Percentiles rank a stretch among this genome's conserved stretches.
Evolutionary conservation across 2,329 filamentous ascomycete genomes (phyloP).

Genomic region (Hymenoscyphus occultus): DNA sequence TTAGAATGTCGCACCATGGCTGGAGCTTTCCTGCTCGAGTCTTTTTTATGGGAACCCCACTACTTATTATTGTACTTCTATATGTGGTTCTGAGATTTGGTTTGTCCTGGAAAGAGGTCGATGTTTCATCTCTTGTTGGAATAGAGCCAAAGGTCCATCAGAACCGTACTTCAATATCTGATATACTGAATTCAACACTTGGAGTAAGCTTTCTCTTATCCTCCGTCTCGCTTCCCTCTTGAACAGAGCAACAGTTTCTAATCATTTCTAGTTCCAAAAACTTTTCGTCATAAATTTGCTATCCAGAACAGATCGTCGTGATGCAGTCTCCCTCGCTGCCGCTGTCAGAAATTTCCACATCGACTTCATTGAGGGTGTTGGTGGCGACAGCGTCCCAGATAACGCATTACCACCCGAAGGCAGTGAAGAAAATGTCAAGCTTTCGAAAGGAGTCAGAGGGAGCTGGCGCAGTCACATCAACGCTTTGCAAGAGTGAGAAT

Average conservation of each 20-base stretch:
- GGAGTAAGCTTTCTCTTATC: slow-evolving; percentile 4
- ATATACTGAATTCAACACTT: slow-evolving; percentile 12
- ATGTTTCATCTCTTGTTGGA: neutral
- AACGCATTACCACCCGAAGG: slow-evolving; percentile 19
- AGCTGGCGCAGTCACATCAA: slow-evolving; percentile 27
- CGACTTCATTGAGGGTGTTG: slow-evolving; percentile 23
- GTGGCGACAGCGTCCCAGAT: slow-evolving; percentile 19
- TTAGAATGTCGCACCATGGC: neutral
- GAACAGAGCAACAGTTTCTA: neutral
- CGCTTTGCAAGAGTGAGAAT: slow-evolving; percentile 17
- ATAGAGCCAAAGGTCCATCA: neutral
- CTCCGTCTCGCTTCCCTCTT: neutral
- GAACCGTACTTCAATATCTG: neutral
- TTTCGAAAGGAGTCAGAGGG: slow-evolving; percentile 20
- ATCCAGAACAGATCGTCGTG: slow-evolving; percentile 24
- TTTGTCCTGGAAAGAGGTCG: neutral
- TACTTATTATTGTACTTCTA: neutral
- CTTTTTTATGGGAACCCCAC: neutral
- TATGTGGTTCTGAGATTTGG: neutral
- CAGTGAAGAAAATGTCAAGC: slow-evolving; percentile 19
- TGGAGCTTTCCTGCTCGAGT: neutral
- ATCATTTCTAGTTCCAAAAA: slow-evolving; percentile 24
- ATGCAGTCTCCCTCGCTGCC: slow-evolving; percentile 21
- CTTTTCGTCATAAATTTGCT: slow-evolving; percentile 25
- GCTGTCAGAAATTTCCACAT: slow-evolving; percentile 20